Evolutionary conservation across 2,329 filamentous ascomycete genomes (phyloP), one percentile per base, ranked within the genome.

Genomic region (Ambrosiella xylebori): DNA sequence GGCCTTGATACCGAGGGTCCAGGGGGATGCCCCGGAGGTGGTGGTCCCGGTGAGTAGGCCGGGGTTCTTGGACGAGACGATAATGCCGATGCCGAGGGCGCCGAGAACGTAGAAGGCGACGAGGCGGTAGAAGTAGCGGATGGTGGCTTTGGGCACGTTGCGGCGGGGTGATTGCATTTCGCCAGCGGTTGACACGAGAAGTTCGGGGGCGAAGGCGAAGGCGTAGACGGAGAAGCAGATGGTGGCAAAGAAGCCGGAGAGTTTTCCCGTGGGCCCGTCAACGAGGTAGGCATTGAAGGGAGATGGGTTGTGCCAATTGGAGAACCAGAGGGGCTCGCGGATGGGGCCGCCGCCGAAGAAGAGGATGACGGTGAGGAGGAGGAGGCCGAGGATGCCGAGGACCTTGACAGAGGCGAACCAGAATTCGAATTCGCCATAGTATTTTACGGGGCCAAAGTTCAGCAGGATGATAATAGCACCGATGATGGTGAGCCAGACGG

Each of bases 1-100:
- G 53, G 65, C 65, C 50, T 63, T 60, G 38, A 81, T 78, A 38
- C 77, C 77, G 63, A 81, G 78, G 53, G 81, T 77, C 64, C 79
- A 81, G 0, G 78, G 78, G 36, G 76, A 79, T 1, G 76, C 74
- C 2, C 66, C 67, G n/a, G 65, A 65, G 19, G 67, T 67, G 2
- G 77, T 62, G 1, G 67, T 65, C n/a, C 64, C 63, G 11, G 56
- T 63, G 15, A 66, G 60, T 8, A 75, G 64, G 1, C 67, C 66
- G 0, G 63, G 61, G 44, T 71, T 68, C 35, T 69, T 65, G 37
- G 68, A 71, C 2, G 69, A 68, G 49, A 69, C 67, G 57, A 67
- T 68, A 19, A 71, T 64, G 2, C 70, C 67, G 41, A 73, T 68
- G 27, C 69, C 67, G 54, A 74, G 65, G 15, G 71, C 65, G 15